Base-by-base conservation (phyloP, 176 grass and related monocot genomes). In the Oryza australiensis region DNA sequence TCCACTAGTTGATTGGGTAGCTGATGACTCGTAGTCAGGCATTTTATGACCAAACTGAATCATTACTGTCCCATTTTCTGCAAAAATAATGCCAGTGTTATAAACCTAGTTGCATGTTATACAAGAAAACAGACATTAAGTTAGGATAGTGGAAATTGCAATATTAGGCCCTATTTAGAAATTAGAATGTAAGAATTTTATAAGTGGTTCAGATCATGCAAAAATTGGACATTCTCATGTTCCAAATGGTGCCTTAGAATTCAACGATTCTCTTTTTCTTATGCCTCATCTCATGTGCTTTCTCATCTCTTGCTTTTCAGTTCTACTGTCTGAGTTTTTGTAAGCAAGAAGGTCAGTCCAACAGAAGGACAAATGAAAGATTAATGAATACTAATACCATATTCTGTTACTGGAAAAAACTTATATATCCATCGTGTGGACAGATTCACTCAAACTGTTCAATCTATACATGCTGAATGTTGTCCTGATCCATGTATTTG, bases 11-110 rank as follows among this genome's bases (percentile, higher is more conserved):
- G 87, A 92, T 72, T 86, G 90, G 60, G 86, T 84, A 65, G 89
- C 75, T 72, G 89, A 75, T 4, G 92, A 94, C 76, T 78, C 84
- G 49, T 60, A 84, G n/a, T 79, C 81, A n/a, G 72, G 89, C 68
- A 94, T 91, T 79, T 90, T 84, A 79, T 83, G 80, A 74, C 84
- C 88, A 86, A 90, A 90, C 2, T 75, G 84, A 63, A 86, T 86
- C 80, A 90, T 79, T 68, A 74, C 67, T 20, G 88, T 83, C 69
- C 88, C 88, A 90, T 86, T 86, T 73, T 86, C 88, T 90, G 88
- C 68, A 53, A 83, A 16, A 83, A 26, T 51, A 26, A 64, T 27
- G 48, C 13, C 13, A 62, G 0, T 24, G 38, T 86, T 68, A 53
- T 13, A 48, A 68, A 41, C 83, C 15, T 74, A 74, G 30, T 70